These are phyloP conservation scores for Themeda triandra DNA, from an alignment of 176 grass and related monocot species.

Conservation along the genomic window DNA sequence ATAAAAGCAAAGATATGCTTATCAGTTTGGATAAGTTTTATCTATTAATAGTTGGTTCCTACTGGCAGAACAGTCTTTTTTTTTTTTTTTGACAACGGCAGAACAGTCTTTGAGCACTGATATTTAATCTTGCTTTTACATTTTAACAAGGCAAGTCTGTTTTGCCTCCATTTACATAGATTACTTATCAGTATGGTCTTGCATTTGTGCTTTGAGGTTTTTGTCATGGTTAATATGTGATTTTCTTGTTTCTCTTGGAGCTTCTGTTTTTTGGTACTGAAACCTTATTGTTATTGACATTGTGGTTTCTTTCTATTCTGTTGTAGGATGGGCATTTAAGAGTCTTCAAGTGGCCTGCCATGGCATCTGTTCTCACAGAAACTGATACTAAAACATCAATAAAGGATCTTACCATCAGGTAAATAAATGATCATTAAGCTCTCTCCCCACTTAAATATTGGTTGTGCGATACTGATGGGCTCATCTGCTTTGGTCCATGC, in stretches of 20 bases:
- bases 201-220: background rate
- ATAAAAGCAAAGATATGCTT: background rate
- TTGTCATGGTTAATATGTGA: background rate
- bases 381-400: slow-evolving; percentile 58
- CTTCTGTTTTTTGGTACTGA: background rate
- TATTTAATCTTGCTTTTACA: background rate
- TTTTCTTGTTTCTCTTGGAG: background rate
- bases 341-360: slow-evolving; percentile 84
- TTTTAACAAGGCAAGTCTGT: background rate
- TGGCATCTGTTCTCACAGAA: slow-evolving; percentile 73
- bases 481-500: slow-evolving; percentile 7
- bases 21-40: background rate
- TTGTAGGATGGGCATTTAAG: slow-evolving; percentile 84
- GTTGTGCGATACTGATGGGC: slow-evolving; percentile 15
- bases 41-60: background rate
- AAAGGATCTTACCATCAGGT: slow-evolving; percentile 95
- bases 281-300: slow-evolving; percentile 14
- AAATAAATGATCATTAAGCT: background rate
- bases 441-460: slow-evolving; percentile 10
- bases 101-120: background rate
- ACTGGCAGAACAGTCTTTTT: no score
- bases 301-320: background rate
- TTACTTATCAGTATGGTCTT: background rate
- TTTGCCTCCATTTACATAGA: background rate
- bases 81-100: background rate